Conservation (phyloP, 108 stramenopile species). For the Skeletonema marinoi region DNA sequence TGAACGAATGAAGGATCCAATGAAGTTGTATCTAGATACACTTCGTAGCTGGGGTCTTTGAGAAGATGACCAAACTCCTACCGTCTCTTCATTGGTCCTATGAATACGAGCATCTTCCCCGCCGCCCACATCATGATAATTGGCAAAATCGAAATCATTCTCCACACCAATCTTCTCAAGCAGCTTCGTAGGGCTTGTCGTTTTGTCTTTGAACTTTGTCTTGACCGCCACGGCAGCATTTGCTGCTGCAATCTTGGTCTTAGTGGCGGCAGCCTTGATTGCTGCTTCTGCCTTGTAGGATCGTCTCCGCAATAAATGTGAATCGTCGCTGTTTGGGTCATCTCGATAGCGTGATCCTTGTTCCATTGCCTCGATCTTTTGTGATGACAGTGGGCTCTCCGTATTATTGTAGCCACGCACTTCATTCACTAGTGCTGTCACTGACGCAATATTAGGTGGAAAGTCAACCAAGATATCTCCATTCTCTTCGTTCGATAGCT, state of each 20-base stretch:
- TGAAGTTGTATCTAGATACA: not conserved
- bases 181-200: not conserved
- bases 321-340: not conserved
- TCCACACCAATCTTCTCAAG: not conserved
- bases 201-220: conserved; percentile 6
- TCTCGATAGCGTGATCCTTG: not conserved
- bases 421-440: conserved; percentile 3
- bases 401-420: not conserved
- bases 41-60: not conserved
- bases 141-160: conserved; percentile 30
- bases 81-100: conserved; percentile 16
- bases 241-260: not conserved
- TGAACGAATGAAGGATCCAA: conserved; percentile 4
- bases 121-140: conserved; percentile 1
- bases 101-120: not conserved
- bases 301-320: too few species aligned
- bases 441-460: not conserved
- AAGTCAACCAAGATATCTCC: not conserved
- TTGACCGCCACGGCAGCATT: conserved; percentile 14
- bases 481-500: not conserved
- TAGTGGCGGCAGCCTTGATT: conserved; percentile 4
- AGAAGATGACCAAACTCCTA: not conserved
- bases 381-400: not conserved
- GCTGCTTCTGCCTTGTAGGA: conserved; percentile 26
- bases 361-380: not conserved